phyloP scores from a whole-genome alignment of 108 stramenopile genomes.

The Skeletonema marinoi region DNA sequence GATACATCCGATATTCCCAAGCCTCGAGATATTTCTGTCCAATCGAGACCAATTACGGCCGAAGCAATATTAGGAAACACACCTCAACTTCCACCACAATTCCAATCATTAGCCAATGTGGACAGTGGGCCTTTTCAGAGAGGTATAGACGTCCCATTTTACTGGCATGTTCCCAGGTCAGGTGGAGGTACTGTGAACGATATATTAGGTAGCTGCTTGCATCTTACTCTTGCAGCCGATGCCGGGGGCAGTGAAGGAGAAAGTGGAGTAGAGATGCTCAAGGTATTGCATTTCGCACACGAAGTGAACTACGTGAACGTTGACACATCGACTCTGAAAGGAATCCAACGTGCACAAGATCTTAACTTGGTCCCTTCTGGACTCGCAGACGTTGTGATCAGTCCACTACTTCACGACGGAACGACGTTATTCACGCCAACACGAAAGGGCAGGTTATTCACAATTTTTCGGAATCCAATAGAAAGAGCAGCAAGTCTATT shows the following conservation, averaged over 20 bases:
- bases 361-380: slow-evolving; percentile 60
- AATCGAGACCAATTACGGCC: not conserved
- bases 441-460: slow-evolving; percentile 50
- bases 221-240: slow-evolving; percentile 47
- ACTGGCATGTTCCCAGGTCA: slow-evolving; percentile 58
- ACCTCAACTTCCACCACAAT: slow-evolving; percentile 19
- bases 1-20: not conserved
- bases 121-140: slow-evolving; percentile 27
- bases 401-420: slow-evolving; percentile 52
- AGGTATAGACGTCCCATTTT: slow-evolving; percentile 52
- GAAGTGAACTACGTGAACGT: slow-evolving; percentile 52
- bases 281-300: slow-evolving; percentile 30
- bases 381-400: slow-evolving; percentile 57
- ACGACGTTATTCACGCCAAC: slow-evolving; percentile 57
- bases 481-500: slow-evolving; percentile 61
- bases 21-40: not conserved
- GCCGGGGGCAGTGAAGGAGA: slow-evolving; percentile 33
- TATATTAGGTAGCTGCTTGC: slow-evolving; percentile 48
- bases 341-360: slow-evolving; percentile 50
- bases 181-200: slow-evolving; percentile 60
- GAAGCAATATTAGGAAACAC: not conserved
- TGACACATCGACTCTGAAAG: slow-evolving; percentile 56
- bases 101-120: slow-evolving; percentile 34
- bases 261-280: slow-evolving; percentile 20
- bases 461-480: slow-evolving; percentile 61